Base-by-base conservation (phyloP, 2,329 filamentous ascomycete genomes). In the Fusarium foetens region DNA sequence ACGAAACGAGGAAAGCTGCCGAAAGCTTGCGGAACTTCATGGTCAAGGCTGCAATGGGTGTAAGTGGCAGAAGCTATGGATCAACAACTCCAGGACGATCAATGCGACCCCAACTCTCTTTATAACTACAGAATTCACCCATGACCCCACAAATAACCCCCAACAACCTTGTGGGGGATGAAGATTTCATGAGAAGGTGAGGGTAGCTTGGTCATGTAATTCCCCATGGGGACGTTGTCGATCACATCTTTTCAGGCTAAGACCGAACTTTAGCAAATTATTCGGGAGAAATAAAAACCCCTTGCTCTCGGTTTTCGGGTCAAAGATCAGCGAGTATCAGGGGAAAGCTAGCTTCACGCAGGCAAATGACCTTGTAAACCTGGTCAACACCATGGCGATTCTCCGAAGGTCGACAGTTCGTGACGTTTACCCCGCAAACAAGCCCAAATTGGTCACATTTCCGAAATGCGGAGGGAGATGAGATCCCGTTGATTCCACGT, bases 21-120 rank as follows among this genome's bases (percentile, higher is more conserved):
- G 73, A 75, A 43, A 77, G 68, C 61, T 69, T 71, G 42, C 49
- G 63, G 57, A 75, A 64, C 73, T 76, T 77, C 75, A 77, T 77
- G 39, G 55, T 41, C 49, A 10, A 51, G n/a, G 48, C 25, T 38
- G n/a, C 27, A 41, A 54, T 58, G 42, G 17, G 17, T 49, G 48
- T 25, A 52, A 64, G 45, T 27, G 54, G 38, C 33, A 48, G 52
- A 53, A 63, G 49, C 46, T 68, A 48, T 59, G 45, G 41, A 43
- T 48, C 29, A 53, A 48, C 58, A 59, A 29, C 58, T 45, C 25
- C 42, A 35, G 38, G 25, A 46, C 16, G 41, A 41, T 62, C 59
- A 64, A 51, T 61, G 46, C 33, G 55, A 53, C 49, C 55, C 55
- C 57, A 61, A 31, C 21, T 69, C 51, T 31, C 33, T 63, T 72